Evolutionary conservation across 2,329 filamentous ascomycete genomes (phyloP).

Genomic region (Colletotrichum trifolii): DNA sequence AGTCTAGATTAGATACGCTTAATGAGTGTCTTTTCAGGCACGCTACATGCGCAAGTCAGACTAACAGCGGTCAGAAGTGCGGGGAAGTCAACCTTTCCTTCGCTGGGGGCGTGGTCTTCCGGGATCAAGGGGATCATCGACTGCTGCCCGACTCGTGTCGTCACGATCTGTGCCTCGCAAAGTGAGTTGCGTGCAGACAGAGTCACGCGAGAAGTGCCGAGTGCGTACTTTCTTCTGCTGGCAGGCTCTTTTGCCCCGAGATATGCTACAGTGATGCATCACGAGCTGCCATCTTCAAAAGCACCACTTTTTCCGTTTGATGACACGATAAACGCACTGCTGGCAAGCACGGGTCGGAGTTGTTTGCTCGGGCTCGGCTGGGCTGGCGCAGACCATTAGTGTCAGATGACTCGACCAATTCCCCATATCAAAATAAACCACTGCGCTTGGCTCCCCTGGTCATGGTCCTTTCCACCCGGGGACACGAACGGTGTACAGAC

Average conservation of each 20-base stretch:
- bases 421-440: conserved; percentile 13
- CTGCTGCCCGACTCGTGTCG: conserved; percentile 15
- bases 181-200: too few species aligned
- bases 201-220: too few species aligned
- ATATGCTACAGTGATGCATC: too few species aligned
- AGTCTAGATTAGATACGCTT: neutral
- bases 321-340: neutral
- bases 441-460: conserved; percentile 11
- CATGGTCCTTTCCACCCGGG: neutral
- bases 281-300: too few species aligned
- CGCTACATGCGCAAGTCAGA: conserved; percentile 3
- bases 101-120: conserved; percentile 14
- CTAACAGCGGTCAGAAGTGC: conserved; percentile 15
- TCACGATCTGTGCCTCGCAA: neutral
- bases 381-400: conserved; percentile 4
- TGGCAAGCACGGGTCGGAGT: conserved; percentile 1
- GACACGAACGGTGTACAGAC: too few species aligned
- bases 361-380: neutral
- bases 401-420: conserved; percentile 29
- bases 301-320: too few species aligned
- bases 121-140: conserved; percentile 5
- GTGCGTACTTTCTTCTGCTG: too few species aligned
- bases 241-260: too few species aligned
- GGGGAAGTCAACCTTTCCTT: conserved; percentile 21
- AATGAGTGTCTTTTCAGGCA: conserved; percentile 6